Conservation (phyloP, 2,329 filamentous ascomycete genomes). For the Aspergillus texensis region DNA sequence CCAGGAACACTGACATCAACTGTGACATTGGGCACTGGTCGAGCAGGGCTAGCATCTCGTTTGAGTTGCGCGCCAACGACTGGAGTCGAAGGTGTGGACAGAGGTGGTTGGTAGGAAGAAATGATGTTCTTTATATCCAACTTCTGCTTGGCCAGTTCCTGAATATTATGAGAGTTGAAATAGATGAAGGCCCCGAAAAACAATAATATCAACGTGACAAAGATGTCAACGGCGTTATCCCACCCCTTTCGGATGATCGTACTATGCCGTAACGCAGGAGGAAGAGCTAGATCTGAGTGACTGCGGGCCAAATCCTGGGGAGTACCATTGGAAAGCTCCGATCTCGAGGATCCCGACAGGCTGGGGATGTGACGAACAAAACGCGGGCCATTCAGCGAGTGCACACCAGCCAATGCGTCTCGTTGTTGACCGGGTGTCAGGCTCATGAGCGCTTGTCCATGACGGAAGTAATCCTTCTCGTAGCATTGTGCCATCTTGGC, state of each 20-base stretch:
- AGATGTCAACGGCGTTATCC: slow-evolving; percentile 49
- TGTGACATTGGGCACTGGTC: slow-evolving; percentile 31
- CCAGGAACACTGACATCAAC: slow-evolving; percentile 33
- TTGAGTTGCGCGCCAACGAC: slow-evolving; percentile 33
- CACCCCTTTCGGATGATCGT: slow-evolving; percentile 50
- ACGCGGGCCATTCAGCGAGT: slow-evolving; percentile 60
- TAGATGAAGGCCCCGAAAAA: slow-evolving; percentile 47
- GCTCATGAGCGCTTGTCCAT: slow-evolving; percentile 42
- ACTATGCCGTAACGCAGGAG: slow-evolving; percentile 44
- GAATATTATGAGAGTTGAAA: slow-evolving; percentile 45
- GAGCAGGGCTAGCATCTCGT: slow-evolving; percentile 27
- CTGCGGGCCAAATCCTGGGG: slow-evolving; percentile 39
- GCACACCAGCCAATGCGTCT: slow-evolving; percentile 70
- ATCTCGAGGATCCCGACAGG: slow-evolving; percentile 44
- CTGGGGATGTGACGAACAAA: slow-evolving; percentile 45
- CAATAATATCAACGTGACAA: slow-evolving; percentile 44
- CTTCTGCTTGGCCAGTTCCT: slow-evolving; percentile 47
- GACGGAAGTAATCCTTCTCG: slow-evolving; percentile 51
- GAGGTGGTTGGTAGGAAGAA: slow-evolving; percentile 38
- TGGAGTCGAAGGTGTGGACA: slow-evolving; percentile 45
- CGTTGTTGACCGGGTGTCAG: slow-evolving; percentile 53
- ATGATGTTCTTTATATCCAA: slow-evolving; percentile 50
- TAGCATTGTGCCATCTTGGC: slow-evolving; percentile 62
- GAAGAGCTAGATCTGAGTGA: slow-evolving; percentile 41
- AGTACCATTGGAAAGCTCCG: slow-evolving; percentile 40